A percentile compares a stretch with the other conserved stretches of the same genome.
phyloP scores from a whole-genome alignment of 2,329 filamentous ascomycete genomes.

The Clarireedia monteithiana region DNA sequence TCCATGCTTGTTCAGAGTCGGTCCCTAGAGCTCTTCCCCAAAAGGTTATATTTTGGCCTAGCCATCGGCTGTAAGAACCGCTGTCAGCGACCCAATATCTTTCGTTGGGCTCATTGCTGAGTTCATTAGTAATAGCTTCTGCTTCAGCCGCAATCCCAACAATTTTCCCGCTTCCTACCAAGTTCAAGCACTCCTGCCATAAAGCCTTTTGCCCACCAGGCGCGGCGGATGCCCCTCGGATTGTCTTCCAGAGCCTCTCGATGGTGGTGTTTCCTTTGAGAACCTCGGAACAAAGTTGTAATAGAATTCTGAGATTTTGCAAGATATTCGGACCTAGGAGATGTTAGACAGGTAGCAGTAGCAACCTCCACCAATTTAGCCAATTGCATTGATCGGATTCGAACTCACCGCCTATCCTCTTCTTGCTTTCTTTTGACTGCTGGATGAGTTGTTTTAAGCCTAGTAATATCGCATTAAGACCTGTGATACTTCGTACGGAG shows the following conservation, averaged over 20 bases:
- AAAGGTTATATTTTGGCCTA: conserved; percentile 25
- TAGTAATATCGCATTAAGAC: conserved; percentile 69
- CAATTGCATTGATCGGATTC: background rate
- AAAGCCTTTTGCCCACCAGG: conserved; percentile 39
- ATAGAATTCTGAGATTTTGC: conserved; percentile 32
- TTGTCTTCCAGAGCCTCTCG: conserved; percentile 37
- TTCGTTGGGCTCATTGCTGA: conserved; percentile 18
- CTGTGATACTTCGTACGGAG: conserved; percentile 66
- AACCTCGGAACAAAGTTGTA: conserved; percentile 35
- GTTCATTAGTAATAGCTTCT: conserved; percentile 32
- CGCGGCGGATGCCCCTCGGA: conserved; percentile 30
- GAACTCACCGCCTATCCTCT: conserved; percentile 14
- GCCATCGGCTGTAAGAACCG: conserved; percentile 23
- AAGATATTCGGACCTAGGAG: conserved; percentile 22
- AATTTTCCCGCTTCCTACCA: conserved; percentile 53
- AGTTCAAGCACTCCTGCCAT: conserved; percentile 55
- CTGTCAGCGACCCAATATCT: conserved; percentile 28
- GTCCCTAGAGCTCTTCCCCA: conserved; percentile 18
- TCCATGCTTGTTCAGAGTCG: conserved; percentile 20
- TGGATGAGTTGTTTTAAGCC: conserved; percentile 56
- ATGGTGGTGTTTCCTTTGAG: conserved; percentile 38
- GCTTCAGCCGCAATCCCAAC: conserved; percentile 50
- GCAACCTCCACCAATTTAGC: background rate
- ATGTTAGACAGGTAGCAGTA: background rate
- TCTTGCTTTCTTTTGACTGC: conserved; percentile 35